These are phyloP conservation scores for Carnegiea gigantea DNA, from an alignment of 179 eudicot species.

Conservation along the genomic window DNA sequence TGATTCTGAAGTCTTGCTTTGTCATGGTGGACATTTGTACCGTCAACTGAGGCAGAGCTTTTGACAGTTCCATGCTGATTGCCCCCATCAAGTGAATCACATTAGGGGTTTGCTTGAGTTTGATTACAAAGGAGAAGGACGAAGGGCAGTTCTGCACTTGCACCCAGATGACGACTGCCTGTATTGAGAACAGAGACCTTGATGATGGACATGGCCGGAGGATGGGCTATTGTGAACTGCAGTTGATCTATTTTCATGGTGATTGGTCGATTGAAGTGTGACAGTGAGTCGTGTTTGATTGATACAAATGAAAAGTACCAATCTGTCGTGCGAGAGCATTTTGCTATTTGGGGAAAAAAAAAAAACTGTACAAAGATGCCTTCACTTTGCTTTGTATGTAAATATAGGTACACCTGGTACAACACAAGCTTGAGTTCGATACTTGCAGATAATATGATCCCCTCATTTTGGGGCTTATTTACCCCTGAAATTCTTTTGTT, in stretches of 20 bases:
- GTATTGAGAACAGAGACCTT: slow-evolving; percentile 4
- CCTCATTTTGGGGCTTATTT: not conserved
- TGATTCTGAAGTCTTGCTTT: not conserved
- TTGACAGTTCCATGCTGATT: slow-evolving; percentile 17
- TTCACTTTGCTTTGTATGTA: slow-evolving; percentile 19
- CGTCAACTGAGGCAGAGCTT: slow-evolving; percentile 9
- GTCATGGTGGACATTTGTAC: not conserved
- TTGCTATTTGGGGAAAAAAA: not conserved
- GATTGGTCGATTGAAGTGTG: slow-evolving; percentile 12
- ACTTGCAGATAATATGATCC: slow-evolving; percentile 11
- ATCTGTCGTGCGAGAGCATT: slow-evolving; percentile 5
- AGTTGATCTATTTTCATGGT: not conserved
- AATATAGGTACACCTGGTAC: slow-evolving; percentile 5
- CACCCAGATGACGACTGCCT: slow-evolving; percentile 22
- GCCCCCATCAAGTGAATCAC: slow-evolving; percentile 8
- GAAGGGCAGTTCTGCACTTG: slow-evolving; percentile 13
- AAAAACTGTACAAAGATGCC: slow-evolving; percentile 22
- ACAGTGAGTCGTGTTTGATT: not conserved
- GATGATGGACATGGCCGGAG: slow-evolving; percentile 9
- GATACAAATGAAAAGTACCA: not conserved
- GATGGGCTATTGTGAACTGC: slow-evolving; percentile 19
- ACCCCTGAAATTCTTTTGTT: slow-evolving; percentile 12
- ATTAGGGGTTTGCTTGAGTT: not conserved
- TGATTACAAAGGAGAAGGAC: not conserved
- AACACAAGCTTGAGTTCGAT: slow-evolving; percentile 14